Conservation (phyloP, 2,329 filamentous ascomycete genomes). For the Tetracladium maxilliforme region DNA sequence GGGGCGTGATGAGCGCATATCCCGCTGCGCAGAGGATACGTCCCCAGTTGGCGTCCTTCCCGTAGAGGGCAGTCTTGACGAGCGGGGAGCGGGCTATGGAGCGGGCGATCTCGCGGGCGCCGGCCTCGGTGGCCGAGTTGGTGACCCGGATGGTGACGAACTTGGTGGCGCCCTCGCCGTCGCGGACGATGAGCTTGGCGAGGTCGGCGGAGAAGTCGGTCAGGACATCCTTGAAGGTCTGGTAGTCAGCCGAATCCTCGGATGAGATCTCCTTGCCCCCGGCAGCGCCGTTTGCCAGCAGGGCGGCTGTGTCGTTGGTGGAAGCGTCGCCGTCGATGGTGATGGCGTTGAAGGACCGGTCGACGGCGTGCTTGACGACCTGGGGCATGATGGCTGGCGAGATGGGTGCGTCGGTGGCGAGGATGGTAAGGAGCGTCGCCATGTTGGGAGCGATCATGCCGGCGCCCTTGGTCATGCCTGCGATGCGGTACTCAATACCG, state of each 20-base stretch:
- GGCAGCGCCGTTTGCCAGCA: conserved; percentile 91
- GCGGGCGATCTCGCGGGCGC: conserved; percentile 67
- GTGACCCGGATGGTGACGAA: conserved; percentile 86
- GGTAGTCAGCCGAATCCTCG: conserved; percentile 44
- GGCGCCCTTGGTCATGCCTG: conserved; percentile 93
- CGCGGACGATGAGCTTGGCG: conserved; percentile 84
- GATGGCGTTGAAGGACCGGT: conserved; percentile 89
- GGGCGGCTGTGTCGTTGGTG: conserved; percentile 89
- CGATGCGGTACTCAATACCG: conserved; percentile 63
- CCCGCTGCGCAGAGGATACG: conserved; percentile 91
- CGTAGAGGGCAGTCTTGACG: conserved; percentile 95
- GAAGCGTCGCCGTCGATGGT: conserved; percentile 94
- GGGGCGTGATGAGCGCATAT: conserved; percentile 53
- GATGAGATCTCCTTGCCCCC: conserved; percentile 51
- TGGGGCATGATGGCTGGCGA: conserved; percentile 48
- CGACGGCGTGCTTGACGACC: conserved; percentile 60
- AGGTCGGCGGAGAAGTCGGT: conserved; percentile 70
- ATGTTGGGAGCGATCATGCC: conserved; percentile 99
- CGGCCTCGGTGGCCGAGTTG: conserved; percentile 53
- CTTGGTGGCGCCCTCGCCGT: conserved; percentile 95
- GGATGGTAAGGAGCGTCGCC: conserved; percentile 83
- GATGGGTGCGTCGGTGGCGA: conserved; percentile 84
- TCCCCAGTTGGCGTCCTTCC: conserved; percentile 96
- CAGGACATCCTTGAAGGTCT: conserved; percentile 55
- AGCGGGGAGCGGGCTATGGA: conserved; percentile 84